Evolutionary conservation across 2,329 filamentous ascomycete genomes (phyloP).

Genomic region (Leptographium lundbergii): DNA sequence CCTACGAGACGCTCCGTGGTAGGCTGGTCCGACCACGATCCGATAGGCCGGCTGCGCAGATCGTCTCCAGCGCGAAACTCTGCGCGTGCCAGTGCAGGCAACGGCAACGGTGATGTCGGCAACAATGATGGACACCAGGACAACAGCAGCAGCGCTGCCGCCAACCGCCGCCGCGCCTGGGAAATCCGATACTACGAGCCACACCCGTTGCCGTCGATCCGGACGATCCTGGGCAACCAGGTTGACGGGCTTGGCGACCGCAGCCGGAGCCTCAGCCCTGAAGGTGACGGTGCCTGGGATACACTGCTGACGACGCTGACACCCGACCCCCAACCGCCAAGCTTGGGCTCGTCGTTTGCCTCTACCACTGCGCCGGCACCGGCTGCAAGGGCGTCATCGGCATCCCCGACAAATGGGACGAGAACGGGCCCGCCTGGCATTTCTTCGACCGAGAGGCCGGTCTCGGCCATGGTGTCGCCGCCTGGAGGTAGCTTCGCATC

Average conservation of each 20-base stretch:
- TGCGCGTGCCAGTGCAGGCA: background rate
- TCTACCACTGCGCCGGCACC: constrained; percentile 42
- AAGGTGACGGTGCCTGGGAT: constrained; percentile 59
- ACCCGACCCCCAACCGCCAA: constrained; percentile 70
- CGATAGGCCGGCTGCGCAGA: background rate
- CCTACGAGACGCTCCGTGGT: constrained; percentile 1
- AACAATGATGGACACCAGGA: background rate
- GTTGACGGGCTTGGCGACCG: constrained; percentile 74
- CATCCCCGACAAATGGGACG: background rate
- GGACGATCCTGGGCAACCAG: background rate
- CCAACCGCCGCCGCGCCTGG: background rate
- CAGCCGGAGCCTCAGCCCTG: constrained; percentile 67
- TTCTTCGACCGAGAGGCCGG: background rate
- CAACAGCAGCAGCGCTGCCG: background rate
- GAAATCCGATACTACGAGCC: background rate
- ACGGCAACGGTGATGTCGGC: background rate
- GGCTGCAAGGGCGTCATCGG: background rate
- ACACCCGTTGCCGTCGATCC: constrained; percentile 3
- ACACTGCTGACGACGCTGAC: constrained; percentile 68
- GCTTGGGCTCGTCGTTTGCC: constrained; percentile 69
- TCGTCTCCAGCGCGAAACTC: background rate
- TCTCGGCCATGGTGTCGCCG: background rate
- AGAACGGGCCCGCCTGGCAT: background rate
- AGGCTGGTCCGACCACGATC: constrained; percentile 5
- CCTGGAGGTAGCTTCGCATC: background rate